Evolutionary conservation across 2,329 filamentous ascomycete species (phyloP), one percentile per base, ranked within the genome.

Genomic region (Pyrenophora tritici-repentis): DNA sequence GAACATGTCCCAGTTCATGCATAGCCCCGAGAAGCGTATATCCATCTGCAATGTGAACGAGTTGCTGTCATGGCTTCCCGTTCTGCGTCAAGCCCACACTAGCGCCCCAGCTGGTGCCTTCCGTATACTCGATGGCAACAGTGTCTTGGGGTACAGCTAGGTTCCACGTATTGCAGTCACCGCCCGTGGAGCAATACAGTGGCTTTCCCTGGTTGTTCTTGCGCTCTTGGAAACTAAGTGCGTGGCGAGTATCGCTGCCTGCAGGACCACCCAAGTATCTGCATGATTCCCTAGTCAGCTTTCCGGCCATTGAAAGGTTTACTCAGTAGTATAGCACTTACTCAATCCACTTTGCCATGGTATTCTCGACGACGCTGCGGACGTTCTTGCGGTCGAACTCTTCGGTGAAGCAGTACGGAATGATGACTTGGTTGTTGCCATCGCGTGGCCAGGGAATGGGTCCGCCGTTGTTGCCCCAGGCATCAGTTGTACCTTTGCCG

Each of bases 361-460:
- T 29, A 16, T 24, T 29, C n/a, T 43, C 34, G 4, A 52, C 20
- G 7, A 52, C 20, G 2, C 38, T 33, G 6, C 22, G 29, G 16
- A n/a, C 22, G 18, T 42, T n/a, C 12, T 33, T 29, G 34, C 34
- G 39, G 1, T 43, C 38, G 6, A n/a, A 2, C 6, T 42, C 29
- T 16, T 38, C 4, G 3, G 9, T 18, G 6, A 43, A 52, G 12
- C 38, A 52, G 39, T 48, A 52, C 5, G 39, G 29, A 14, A 52
- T 40, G 3, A 40, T 8, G n/a, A 34, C 44, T 7, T 37, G 10
- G 16, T 42, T 29, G 2, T 38, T 20, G 22, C 16, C 20, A 17
- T 32, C 43, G 7, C 44, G 44, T 4, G 44, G 31, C 44, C 49
- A 52, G 9, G 18, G 31, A 34, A 41, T 41, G 2, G 31, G 31